These are phyloP conservation scores for Barnettozyma populi DNA, from an alignment of 805 yeast genomes.

Conservation along the genomic window DNA sequence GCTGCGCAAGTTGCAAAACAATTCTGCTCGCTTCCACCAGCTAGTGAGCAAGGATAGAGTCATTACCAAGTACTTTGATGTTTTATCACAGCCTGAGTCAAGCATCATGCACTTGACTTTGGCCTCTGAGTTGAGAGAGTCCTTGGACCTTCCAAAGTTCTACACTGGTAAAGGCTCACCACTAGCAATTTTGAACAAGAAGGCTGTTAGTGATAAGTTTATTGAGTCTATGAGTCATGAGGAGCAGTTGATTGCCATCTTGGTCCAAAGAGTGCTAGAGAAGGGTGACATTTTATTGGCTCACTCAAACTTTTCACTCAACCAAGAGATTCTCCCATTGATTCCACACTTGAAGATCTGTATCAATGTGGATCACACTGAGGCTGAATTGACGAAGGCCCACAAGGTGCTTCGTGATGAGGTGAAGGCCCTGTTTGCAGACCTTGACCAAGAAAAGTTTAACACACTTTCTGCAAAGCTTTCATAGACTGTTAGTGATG, in stretches of 20 bases:
- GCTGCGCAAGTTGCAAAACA: slow-evolving; percentile 32
- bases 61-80: slow-evolving; percentile 35
- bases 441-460: slow-evolving; percentile 4
- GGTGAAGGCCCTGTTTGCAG: slow-evolving; percentile 19
- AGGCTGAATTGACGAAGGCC: slow-evolving; percentile 39
- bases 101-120: slow-evolving; percentile 69
- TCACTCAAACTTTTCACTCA: slow-evolving; percentile 57
- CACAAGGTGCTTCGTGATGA: slow-evolving; percentile 33
- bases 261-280: slow-evolving; percentile 52
- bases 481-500: background rate
- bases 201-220: slow-evolving; percentile 28
- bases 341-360: slow-evolving; percentile 54
- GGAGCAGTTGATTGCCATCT: slow-evolving; percentile 55
- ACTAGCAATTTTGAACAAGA: slow-evolving; percentile 26
- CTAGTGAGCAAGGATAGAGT: slow-evolving; percentile 35
- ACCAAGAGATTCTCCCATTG: slow-evolving; percentile 69
- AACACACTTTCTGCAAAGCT: slow-evolving; percentile 1
- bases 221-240: slow-evolving; percentile 39
- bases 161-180: slow-evolving; percentile 27
- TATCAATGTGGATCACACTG: slow-evolving; percentile 41
- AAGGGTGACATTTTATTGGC: slow-evolving; percentile 51
- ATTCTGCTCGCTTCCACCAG: slow-evolving; percentile 35
- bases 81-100: slow-evolving; percentile 54
- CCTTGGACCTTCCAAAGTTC: slow-evolving; percentile 39
- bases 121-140: slow-evolving; percentile 37